These are phyloP conservation scores for Eimeria brunetti DNA, from an alignment of 169 alveolate species.

Conservation along the genomic window DNA sequence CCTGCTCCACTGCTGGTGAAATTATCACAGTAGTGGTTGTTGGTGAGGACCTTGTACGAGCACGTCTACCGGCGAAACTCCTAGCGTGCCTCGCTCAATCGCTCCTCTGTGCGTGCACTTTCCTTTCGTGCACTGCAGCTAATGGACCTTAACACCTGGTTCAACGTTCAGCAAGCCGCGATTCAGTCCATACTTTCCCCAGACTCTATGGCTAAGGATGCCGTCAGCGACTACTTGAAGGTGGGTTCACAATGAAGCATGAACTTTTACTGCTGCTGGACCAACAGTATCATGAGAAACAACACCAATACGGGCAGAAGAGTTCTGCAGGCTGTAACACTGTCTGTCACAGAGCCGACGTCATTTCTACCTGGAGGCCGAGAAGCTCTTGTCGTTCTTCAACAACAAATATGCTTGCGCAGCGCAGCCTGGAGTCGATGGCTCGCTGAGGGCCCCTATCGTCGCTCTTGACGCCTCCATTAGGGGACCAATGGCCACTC, in stretches of 20 bases:
- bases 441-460: conserved; percentile 24
- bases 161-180: conserved; percentile 55
- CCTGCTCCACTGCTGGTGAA: not conserved
- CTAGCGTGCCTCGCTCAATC: not conserved
- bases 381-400: conserved; percentile 39
- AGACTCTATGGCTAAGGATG: conserved; percentile 55
- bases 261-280: not conserved
- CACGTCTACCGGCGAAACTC: not conserved
- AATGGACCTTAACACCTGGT: conserved; percentile 48
- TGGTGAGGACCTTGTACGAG: not conserved
- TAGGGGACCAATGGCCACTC: conserved; percentile 9
- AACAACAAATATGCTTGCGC: conserved; percentile 15
- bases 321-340: not conserved
- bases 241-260: not conserved
- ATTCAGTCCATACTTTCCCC: conserved; percentile 50
- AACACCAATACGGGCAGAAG: not conserved
- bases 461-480: conserved; percentile 41
- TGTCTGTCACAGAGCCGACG: conserved; percentile 63
- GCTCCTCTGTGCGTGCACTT: not conserved
- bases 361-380: conserved; percentile 59
- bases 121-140: not conserved
- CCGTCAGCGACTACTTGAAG: conserved; percentile 54
- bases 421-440: conserved; percentile 15
- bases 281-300: not conserved
- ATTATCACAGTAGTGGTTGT: not conserved